Percentiles rank a stretch among this genome's conserved stretches.
phyloP scores from a whole-genome alignment of 495 filamentous ascomycete genomes.

The Penicillium parvum region DNA sequence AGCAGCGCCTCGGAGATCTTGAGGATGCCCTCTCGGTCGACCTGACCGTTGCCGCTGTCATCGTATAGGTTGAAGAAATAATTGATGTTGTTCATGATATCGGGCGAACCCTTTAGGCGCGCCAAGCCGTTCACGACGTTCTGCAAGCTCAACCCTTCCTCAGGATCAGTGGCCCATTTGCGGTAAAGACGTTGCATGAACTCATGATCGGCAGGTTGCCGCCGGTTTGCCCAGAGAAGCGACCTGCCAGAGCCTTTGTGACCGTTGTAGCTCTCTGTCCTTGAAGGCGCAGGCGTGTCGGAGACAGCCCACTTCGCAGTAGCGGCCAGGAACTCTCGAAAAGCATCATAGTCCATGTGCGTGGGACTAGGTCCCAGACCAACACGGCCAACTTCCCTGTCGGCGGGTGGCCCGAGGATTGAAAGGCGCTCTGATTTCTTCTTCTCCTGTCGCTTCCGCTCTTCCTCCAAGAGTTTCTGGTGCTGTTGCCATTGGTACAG shows the following conservation, averaged over 20 bases:
- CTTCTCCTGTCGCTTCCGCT: constrained; percentile 56
- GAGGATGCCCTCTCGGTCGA: constrained; percentile 95
- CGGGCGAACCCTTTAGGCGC: constrained; percentile 81
- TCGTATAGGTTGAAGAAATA: constrained; percentile 98
- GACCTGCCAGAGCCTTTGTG: constrained; percentile 41
- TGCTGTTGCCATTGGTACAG: constrained; percentile 88
- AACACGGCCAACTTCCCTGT: constrained; percentile 64
- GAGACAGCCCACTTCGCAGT: constrained; percentile 89
- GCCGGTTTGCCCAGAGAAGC: constrained; percentile 69
- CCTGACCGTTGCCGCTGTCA: constrained; percentile 82
- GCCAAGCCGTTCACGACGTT: constrained; percentile 89
- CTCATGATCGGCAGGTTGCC: constrained; percentile 87
- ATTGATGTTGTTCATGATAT: constrained; percentile 95
- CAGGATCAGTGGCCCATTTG: constrained; percentile 77
- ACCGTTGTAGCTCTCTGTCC: constrained; percentile 52
- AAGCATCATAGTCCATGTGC: constrained; percentile 94
- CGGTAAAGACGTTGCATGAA: constrained; percentile 87
- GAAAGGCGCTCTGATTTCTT: constrained; percentile 50
- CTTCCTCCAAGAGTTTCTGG: constrained; percentile 68
- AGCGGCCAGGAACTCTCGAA: constrained; percentile 85
- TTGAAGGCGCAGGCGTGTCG: constrained; percentile 61
- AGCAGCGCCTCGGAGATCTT: constrained; percentile 90
- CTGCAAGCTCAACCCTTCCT: constrained; percentile 72
- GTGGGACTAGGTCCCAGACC: constrained; percentile 83
- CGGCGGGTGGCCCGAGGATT: constrained; percentile 35